phyloP scores from a whole-genome alignment of 108 stramenopile genomes.

The Ochromonas danica region DNA sequence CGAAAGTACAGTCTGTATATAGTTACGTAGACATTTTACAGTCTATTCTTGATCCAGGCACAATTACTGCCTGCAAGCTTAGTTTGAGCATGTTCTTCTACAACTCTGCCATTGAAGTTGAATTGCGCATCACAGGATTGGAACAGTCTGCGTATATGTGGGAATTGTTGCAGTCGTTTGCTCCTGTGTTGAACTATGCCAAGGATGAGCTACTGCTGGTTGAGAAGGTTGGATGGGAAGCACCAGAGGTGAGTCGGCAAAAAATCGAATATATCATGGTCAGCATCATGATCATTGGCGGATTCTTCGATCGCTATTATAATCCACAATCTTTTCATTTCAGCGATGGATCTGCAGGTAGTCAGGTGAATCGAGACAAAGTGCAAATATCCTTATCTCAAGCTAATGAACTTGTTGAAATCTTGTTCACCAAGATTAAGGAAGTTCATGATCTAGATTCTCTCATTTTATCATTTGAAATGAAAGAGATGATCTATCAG shows the following conservation, averaged over 20 bases:
- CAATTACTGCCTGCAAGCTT: not conserved
- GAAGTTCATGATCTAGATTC: slow-evolving; percentile 22
- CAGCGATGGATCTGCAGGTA: not conserved
- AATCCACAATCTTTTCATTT: not conserved
- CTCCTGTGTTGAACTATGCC: not conserved
- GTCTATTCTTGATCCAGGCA: slow-evolving; percentile 24
- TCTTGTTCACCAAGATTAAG: slow-evolving; percentile 22
- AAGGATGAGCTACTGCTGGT: not conserved
- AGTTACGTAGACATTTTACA: slow-evolving; percentile 23
- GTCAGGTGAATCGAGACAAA: slow-evolving; percentile 20
- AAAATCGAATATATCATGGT: slow-evolving; percentile 1
- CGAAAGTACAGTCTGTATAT: slow-evolving; percentile 41
- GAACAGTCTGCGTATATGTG: not conserved
- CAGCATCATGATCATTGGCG: not conserved
- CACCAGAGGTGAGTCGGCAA: not conserved
- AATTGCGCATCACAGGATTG: slow-evolving; percentile 35
- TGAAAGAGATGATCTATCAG: not conserved
- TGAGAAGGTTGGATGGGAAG: not conserved
- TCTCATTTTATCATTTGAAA: not conserved
- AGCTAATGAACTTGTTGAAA: slow-evolving; percentile 11
- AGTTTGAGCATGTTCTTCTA: slow-evolving; percentile 28
- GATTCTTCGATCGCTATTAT: slow-evolving; percentile 38
- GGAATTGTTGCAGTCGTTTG: not conserved
- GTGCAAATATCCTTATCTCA: slow-evolving; percentile 18
- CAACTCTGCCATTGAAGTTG: slow-evolving; percentile 38